Conservation (phyloP, 352 stramenopile genomes). For the Nothophytophthora sp. region DNA sequence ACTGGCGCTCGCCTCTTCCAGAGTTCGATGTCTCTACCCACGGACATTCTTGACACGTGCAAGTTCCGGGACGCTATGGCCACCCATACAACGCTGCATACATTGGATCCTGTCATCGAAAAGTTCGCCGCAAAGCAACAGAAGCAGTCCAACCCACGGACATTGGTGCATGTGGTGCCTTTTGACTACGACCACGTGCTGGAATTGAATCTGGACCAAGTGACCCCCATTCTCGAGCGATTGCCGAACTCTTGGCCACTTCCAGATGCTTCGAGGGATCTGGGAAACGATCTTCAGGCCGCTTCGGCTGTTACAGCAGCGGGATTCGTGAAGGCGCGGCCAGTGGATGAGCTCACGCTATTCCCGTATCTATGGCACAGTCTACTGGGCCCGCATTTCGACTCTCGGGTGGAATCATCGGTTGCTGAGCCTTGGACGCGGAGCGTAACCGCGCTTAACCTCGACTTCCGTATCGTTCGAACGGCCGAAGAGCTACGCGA, state of each 20-base stretch:
- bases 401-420: conserved; percentile 22
- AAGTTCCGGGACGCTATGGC: conserved; percentile 32
- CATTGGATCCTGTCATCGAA: conserved; percentile 32
- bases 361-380: conserved; percentile 67
- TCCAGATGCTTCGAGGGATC: conserved; percentile 11
- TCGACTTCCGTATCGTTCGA: conserved; percentile 45
- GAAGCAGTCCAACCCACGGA: conserved; percentile 5
- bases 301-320: conserved; percentile 2
- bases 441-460: conserved; percentile 19
- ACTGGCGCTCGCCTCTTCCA: conserved; percentile 44
- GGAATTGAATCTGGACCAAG: conserved; percentile 30
- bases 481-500: conserved; percentile 30
- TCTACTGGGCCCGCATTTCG: conserved; percentile 50
- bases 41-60: conserved; percentile 41
- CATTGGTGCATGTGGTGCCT: conserved; percentile 51
- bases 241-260: conserved; percentile 15
- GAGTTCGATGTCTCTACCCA: conserved; percentile 21
- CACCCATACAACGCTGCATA: conserved; percentile 14
- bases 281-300: conserved; percentile 8
- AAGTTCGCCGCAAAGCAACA: conserved; percentile 8
- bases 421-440: conserved; percentile 23
- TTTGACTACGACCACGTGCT: conserved; percentile 43
- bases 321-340: conserved; percentile 34
- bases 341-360: conserved; percentile 51
- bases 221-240: conserved; percentile 24